Evolutionary conservation across 495 filamentous ascomycete genomes (phyloP).

Genomic region (Talaromyces borbonicus): DNA sequence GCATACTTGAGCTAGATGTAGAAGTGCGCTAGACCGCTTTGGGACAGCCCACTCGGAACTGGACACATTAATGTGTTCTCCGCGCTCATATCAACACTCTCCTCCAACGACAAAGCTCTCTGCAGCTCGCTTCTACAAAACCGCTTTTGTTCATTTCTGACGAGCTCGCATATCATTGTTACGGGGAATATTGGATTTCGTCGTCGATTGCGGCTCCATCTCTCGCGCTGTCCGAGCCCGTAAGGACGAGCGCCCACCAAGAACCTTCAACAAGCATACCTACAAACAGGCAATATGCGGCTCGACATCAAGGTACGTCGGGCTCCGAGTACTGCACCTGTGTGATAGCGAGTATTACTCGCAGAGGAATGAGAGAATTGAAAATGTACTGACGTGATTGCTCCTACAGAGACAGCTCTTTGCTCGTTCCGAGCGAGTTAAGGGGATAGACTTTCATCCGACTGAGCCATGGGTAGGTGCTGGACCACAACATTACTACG

Average conservation of each 20-base stretch:
- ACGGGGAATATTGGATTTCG: too few species aligned
- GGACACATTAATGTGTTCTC: conserved; percentile 9
- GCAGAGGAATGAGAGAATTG: too few species aligned
- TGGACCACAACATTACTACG: background rate
- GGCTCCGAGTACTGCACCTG: too few species aligned
- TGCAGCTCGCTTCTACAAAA: too few species aligned
- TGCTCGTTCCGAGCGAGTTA: conserved; percentile 82
- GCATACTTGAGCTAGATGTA: background rate
- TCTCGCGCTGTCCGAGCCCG: conserved; percentile 5
- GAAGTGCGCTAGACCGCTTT: conserved; percentile 2
- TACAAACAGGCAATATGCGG: conserved; percentile 55
- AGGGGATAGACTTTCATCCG: conserved; percentile 95
- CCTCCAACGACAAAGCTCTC: conserved; percentile 3
- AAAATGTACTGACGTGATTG: conserved; percentile 21
- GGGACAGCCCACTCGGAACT: conserved; percentile 7
- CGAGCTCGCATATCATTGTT: too few species aligned
- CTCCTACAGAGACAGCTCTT: conserved; percentile 62
- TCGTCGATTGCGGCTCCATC: too few species aligned
- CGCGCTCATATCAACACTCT: conserved; percentile 4
- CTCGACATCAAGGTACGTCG: conserved; percentile 83
- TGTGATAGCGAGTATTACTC: too few species aligned
- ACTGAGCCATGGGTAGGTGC: conserved; percentile 76
- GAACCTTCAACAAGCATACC: conserved; percentile 7
- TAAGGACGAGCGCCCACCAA: background rate
- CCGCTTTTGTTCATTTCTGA: too few species aligned